A percentile compares a stretch with the other conserved stretches of the same genome.
These are phyloP conservation scores for Macaranga tanarius DNA, from an alignment of 441 rosid species.

Conservation along the genomic window DNA sequence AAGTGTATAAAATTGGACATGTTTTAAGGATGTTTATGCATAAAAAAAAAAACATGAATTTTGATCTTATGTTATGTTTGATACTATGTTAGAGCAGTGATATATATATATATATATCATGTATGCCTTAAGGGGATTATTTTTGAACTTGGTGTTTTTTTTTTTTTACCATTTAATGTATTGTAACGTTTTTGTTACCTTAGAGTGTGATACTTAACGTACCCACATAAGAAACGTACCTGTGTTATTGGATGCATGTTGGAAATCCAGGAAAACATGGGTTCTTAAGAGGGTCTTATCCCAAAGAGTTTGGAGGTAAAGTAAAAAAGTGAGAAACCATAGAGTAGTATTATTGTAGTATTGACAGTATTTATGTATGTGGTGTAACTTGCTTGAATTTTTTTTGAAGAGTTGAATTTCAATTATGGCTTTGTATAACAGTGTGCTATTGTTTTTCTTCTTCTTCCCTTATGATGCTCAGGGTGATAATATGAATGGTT, in stretches of 20 bases:
- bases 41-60: no score
- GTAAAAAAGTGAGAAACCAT: not conserved
- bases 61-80: no score
- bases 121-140: not conserved
- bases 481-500: conserved; percentile 39
- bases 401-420: not conserved
- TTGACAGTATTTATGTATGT: conserved; percentile 1
- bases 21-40: no score
- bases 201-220: not conserved
- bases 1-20: no score
- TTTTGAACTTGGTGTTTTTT: no score
- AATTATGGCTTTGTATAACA: not conserved
- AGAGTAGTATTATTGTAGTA: not conserved
- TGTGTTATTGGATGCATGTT: conserved; percentile 9
- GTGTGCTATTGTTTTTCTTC: not conserved
- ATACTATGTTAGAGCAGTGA: no score
- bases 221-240: conserved; percentile 8
- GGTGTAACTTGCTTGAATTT: not conserved
- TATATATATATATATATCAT: no score
- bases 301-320: not conserved
- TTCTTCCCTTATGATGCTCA: conserved; percentile 3
- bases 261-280: conserved; percentile 10
- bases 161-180: not conserved
- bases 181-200: not conserved
- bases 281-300: not conserved